Evolutionary conservation across 1,139 yeast genomes (phyloP).

Genomic region (Yamadazyma triangularis): DNA sequence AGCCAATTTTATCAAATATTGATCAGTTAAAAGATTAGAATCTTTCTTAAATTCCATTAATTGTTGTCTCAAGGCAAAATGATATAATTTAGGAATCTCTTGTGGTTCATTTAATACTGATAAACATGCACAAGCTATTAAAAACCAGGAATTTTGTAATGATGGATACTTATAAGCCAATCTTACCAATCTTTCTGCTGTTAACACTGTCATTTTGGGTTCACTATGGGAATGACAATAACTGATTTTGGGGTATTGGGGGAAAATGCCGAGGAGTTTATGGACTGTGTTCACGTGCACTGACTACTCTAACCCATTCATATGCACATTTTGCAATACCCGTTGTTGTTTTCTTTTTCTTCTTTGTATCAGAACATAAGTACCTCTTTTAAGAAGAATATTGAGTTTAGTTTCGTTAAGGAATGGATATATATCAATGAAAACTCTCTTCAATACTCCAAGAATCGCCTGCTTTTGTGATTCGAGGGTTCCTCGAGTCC

Average conservation of each 20-base stretch:
- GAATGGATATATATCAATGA: constrained; percentile 40
- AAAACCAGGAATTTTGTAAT: constrained; percentile 55
- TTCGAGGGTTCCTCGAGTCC: constrained; percentile 72
- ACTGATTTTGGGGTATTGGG: neutral
- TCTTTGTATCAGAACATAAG: constrained; percentile 79
- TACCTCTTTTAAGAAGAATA: constrained; percentile 70
- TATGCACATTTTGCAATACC: neutral
- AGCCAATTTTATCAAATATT: constrained; percentile 29
- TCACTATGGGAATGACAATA: neutral
- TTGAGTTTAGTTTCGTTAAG: constrained; percentile 52
- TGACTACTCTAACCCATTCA: neutral
- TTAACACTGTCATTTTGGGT: constrained; percentile 17
- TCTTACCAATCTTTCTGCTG: constrained; percentile 58
- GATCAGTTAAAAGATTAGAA: constrained; percentile 25
- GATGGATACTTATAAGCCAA: constrained; percentile 51
- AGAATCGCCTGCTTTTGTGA: constrained; percentile 48
- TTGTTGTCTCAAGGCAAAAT: constrained; percentile 62
- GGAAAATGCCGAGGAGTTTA: neutral
- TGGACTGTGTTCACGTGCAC: neutral
- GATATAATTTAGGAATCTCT: constrained; percentile 71
- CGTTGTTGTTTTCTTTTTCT: constrained; percentile 33
- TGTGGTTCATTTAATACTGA: constrained; percentile 79
- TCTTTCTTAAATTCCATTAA: constrained; percentile 29
- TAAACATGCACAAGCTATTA: constrained; percentile 76
- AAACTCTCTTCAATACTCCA: constrained; percentile 43